Percentiles rank a stretch among this genome's conserved stretches.
Evolutionary conservation across 305 asterid genomes (phyloP).

Genomic region (Fraxinus paxiana): DNA sequence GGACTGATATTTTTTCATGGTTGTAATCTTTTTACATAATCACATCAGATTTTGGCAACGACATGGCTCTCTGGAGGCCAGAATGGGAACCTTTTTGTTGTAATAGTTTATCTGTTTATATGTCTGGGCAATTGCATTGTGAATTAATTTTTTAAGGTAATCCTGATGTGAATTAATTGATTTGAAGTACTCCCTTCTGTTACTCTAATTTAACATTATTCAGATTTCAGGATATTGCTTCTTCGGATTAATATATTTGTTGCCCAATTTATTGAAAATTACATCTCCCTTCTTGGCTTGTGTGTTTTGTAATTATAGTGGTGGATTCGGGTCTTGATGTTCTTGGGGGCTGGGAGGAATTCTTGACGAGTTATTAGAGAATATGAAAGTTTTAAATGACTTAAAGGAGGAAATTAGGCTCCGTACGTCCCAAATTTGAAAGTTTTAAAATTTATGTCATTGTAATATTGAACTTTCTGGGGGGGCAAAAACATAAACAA

Average conservation of each 20-base stretch:
- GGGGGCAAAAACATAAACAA: not conserved
- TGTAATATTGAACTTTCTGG: not conserved
- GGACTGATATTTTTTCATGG: constrained; percentile 29
- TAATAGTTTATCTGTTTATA: not conserved
- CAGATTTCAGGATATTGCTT: not conserved
- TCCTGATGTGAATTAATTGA: not conserved
- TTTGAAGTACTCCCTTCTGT: not conserved
- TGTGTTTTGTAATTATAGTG: not conserved
- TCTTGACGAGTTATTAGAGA: not conserved
- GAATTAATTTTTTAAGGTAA: not conserved
- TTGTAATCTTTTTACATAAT: not conserved
- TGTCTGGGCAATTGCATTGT: not conserved
- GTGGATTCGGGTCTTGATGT: not conserved
- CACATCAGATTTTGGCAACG: not conserved
- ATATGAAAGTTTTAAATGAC: not conserved
- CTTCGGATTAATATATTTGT: not conserved
- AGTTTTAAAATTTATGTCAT: not conserved
- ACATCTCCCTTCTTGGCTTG: not conserved
- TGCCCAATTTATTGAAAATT: not conserved
- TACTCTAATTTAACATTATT: not conserved
- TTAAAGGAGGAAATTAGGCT: not conserved
- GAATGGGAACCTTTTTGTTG: not conserved
- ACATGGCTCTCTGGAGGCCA: not conserved
- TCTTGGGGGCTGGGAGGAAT: not conserved
- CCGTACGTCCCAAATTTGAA: not conserved